A percentile compares a stretch with the other conserved stretches of the same genome.
Conservation (phyloP, 371 early-diverging fungal species). For the Mucor lusitanicus region DNA sequence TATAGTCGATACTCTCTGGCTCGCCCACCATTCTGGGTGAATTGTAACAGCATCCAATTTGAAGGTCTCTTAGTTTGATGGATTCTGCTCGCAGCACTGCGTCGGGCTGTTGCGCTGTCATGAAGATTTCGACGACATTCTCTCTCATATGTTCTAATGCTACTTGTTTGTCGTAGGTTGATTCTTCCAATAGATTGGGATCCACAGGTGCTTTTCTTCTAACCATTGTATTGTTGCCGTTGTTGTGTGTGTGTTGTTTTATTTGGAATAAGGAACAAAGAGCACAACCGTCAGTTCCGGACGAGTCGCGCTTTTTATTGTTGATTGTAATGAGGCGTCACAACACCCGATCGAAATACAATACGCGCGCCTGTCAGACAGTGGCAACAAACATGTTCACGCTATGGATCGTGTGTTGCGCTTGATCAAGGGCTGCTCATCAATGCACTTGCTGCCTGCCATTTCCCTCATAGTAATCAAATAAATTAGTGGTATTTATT, state of each 20-base stretch:
- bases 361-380: background rate
- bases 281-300: background rate
- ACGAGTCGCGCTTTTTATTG: background rate
- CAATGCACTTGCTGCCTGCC: too few relatives aligned
- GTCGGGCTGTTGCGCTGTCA: slow-evolving; percentile 72
- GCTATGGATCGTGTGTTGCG: too few relatives aligned
- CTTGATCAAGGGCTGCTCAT: too few relatives aligned
- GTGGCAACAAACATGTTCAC: too few relatives aligned
- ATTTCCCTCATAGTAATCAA: background rate
- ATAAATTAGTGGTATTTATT: slow-evolving; percentile 1
- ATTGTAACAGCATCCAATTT: slow-evolving; percentile 58
- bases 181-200: slow-evolving; percentile 9
- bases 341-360: background rate
- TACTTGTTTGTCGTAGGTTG: background rate
- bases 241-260: background rate
- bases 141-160: slow-evolving; percentile 45
- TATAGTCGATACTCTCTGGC: slow-evolving; percentile 39
- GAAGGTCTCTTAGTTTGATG: slow-evolving; percentile 76
- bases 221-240: background rate
- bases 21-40: slow-evolving; percentile 43
- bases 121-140: slow-evolving; percentile 67
- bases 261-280: background rate
- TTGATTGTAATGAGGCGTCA: background rate
- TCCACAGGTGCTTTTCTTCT: background rate
- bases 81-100: slow-evolving; percentile 73